Percentiles rank a stretch among this genome's conserved stretches.
These are phyloP conservation scores for Mortierella sp. DNA, from an alignment of 371 early-diverging fungal genomes.

Conservation along the genomic window DNA sequence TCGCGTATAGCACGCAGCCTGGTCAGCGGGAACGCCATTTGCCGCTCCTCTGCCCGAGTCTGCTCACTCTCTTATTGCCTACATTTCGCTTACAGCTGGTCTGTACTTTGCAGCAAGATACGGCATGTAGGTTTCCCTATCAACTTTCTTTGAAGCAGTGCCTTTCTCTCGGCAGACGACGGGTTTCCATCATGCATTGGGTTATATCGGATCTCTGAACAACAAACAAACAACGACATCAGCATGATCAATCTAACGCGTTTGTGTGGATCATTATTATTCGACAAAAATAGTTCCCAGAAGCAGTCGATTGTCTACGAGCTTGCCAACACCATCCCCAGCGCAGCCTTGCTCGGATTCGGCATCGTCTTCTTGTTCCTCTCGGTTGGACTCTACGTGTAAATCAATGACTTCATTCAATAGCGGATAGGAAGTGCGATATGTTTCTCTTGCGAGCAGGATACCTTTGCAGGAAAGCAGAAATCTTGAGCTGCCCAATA, in stretches of 20 bases:
- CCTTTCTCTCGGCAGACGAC: no score
- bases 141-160: not conserved
- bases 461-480: not conserved
- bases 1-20: conserved; percentile 31
- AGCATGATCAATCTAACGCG: not conserved
- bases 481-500: not conserved
- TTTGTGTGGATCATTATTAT: not conserved
- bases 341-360: conserved; percentile 43
- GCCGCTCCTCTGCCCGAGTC: conserved; percentile 38
- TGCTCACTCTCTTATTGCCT: conserved; percentile 31
- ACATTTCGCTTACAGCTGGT: conserved; percentile 27
- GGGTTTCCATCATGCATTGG: not conserved
- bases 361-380: conserved; percentile 55
- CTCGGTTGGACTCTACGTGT: conserved; percentile 51
- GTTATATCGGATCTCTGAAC: not conserved
- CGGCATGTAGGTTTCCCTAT: conserved; percentile 36
- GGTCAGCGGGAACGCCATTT: conserved; percentile 49
- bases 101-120: conserved; percentile 53
- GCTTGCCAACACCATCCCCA: conserved; percentile 34
- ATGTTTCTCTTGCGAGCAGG: not conserved
- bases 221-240: not conserved
- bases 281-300: conserved; percentile 21
- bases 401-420: not conserved
- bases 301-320: conserved; percentile 33
- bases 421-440: not conserved